Evolutionary conservation across 768 basidiomycete species (phyloP), one percentile per base, ranked within the genome.

Genomic region (Sarcomyxa edulis): DNA sequence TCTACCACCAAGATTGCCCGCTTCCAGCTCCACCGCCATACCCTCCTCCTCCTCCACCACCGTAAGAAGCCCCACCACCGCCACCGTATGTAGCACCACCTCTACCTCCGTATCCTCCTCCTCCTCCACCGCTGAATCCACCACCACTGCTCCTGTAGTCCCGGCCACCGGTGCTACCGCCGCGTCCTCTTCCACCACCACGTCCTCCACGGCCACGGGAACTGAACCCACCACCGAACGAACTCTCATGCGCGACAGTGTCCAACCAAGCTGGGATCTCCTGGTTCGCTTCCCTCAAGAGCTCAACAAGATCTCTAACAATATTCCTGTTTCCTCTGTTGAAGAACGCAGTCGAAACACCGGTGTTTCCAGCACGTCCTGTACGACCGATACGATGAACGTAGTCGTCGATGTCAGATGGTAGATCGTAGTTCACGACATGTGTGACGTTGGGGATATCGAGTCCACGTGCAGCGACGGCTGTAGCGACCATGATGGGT

Each of bases 401-500:
- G 64, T 98, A 99, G 63, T 99, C 96, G 55, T 98, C 96, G 47
- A 99, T 94, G 65, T 98, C 96, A 44, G 86, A 86, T 9, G 96
- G 96, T 5, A 99, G 72, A 59, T 98, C 96, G 63, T 97, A 98
- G 62, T 97, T 95, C 70, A 98, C 74, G 55, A 99, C 96, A 59
- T 98, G 96, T 11, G 89, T 96, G 55, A 99, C 96, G 62, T 99
- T 96, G 46, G 96, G 96, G 52, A 99, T 98, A 65, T 99, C 96
- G 50, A 99, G 80, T 55, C 96, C 96, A 70, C 96, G 92, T 40
- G 96, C 96, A 23, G 96, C 96, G 40, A 99, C 96, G 36, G 96
- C 96, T 10, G 96, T 99, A 28, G 96, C 96, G 42, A 99, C 96
- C 52, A 99, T 70, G 64, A 98, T 84, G 23, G 96, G 96, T 1